Evolutionary conservation across 2,329 filamentous ascomycete species (phyloP), one percentile per base, ranked within the genome.

Genomic region (Trichoderma gracile): DNA sequence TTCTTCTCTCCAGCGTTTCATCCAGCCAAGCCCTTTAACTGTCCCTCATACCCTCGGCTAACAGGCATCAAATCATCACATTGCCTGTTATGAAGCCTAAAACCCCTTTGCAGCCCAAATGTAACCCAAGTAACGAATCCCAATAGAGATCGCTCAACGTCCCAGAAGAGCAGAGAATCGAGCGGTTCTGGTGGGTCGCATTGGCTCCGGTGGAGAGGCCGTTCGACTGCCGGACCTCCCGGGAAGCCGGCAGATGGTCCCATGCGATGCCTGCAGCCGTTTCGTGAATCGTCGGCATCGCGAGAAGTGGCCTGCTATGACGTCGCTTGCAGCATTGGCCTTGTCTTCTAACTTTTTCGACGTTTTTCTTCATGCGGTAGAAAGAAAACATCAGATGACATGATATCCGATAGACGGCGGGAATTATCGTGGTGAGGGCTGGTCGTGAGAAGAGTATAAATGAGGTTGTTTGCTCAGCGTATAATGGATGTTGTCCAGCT

Each of bases 181-280:
- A 53, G 21, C 23, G 15, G 58, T 23, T 33, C 27, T 17, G 21
- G 55, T 58, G 55, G 55, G 43, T 33, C 46, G 49, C 59, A 62
- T 25, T 38, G 10, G 12, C 1, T 14, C 33, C 33, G 33, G 33
- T 38, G 33, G 33, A 38, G 33, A 38, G 14, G 33, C 33, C 33
- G 12, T 38, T 38, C 12, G 49, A 62, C 58, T 62, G 49, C 59
- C 59, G 59, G 23, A 46, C 49, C 15, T 62, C 59, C 59, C 59
- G 59, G 56, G 40, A 42, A 40, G 58, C 59, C 59, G 59, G 59
- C 59, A 62, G 59, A 62, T 62, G 59, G 59, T 42, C 59, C 59
- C 53, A 62, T 62, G 15, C 17, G 38, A 19, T 38, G 49, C 59
- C 43, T 46, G 10, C 4, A 14, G n/a, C 12, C 10, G 10, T 14